These are phyloP conservation scores for Ascochyta viciae-villosae DNA, from an alignment of 2,329 filamentous ascomycete species.

Conservation along the genomic window DNA sequence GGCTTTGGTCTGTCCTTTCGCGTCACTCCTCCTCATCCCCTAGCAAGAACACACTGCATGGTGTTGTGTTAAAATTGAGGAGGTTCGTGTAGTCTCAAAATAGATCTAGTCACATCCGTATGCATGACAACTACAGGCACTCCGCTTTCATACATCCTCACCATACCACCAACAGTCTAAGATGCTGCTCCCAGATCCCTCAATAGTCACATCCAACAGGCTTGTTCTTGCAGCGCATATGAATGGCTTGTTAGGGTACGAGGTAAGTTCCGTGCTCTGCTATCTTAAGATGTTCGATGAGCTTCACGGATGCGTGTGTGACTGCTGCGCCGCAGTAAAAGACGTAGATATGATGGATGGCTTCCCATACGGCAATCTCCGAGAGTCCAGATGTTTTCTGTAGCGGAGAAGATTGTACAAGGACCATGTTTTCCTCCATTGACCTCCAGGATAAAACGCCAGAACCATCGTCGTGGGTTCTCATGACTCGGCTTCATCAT, in stretches of 20 bases:
- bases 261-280: background rate
- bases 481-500: background rate
- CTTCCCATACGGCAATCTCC: background rate
- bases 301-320: background rate
- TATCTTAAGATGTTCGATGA: background rate
- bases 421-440: background rate
- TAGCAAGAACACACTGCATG: background rate
- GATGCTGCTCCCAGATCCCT: background rate
- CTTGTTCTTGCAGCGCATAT: background rate
- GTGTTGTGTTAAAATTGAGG: background rate
- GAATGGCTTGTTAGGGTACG: background rate
- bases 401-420: background rate
- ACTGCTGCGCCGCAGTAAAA: background rate
- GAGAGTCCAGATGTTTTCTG: background rate
- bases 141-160: conserved; percentile 4
- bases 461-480: background rate
- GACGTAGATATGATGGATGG: background rate
- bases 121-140: conserved; percentile 5
- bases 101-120: background rate
- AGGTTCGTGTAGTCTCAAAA: background rate
- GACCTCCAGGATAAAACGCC: background rate
- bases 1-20: background rate
- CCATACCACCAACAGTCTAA: background rate
- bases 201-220: background rate
- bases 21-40: background rate